These are phyloP conservation scores for Batrachochytrium dendrobatidis DNA, from an alignment of 371 early-diverging fungal genomes.

Conservation along the genomic window DNA sequence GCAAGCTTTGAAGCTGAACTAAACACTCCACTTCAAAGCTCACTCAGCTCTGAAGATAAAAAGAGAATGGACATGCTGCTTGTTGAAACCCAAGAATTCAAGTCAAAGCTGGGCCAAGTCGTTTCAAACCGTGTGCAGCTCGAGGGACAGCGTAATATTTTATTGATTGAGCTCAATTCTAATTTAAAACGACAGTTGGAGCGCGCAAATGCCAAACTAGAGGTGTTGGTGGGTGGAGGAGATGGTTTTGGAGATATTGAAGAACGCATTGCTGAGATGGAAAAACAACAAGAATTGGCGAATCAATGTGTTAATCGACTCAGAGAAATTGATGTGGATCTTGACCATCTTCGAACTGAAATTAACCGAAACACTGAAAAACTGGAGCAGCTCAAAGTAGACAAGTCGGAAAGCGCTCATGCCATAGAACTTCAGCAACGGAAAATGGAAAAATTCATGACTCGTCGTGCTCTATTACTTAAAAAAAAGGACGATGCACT, in stretches of 20 bases:
- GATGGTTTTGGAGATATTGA: conserved; percentile 21
- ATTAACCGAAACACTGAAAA: conserved; percentile 31
- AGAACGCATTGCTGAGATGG: background rate
- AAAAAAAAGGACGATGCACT: conserved; percentile 83
- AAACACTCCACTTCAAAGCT: conserved; percentile 40
- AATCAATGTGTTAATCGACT: background rate
- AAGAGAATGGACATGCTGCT: conserved; percentile 40
- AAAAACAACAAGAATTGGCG: no score
- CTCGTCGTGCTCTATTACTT: conserved; percentile 64
- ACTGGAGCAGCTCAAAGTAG: conserved; percentile 54
- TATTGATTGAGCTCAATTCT: conserved; percentile 63
- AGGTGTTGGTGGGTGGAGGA: conserved; percentile 26
- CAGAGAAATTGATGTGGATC: conserved; percentile 44
- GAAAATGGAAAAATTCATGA: conserved; percentile 64
- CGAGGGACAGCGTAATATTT: conserved; percentile 54
- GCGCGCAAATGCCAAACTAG: conserved; percentile 48
- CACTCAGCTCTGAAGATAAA: conserved; percentile 53
- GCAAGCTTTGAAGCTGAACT: conserved; percentile 52
- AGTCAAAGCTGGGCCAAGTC: conserved; percentile 12
- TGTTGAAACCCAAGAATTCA: conserved; percentile 46
- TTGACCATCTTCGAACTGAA: conserved; percentile 33
- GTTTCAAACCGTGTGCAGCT: conserved; percentile 31
- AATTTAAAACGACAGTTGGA: conserved; percentile 56
- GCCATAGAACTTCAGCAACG: conserved; percentile 53
- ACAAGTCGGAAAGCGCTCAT: background rate